Base-by-base conservation (phyloP, 1,139 yeast genomes). In the Pichiaceae sp. region DNA sequence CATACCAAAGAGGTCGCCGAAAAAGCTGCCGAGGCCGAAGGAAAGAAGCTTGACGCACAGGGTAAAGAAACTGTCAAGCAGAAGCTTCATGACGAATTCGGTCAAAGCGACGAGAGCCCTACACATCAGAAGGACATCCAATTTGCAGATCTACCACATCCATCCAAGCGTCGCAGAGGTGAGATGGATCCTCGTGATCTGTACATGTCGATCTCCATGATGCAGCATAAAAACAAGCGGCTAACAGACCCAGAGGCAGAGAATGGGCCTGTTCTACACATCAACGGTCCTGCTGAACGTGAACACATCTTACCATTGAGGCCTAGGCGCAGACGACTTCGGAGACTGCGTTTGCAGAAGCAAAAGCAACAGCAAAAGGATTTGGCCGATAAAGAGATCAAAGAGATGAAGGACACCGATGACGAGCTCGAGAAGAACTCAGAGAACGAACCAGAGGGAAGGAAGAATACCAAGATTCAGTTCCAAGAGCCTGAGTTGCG, bases 171-270 rank as follows among this genome's bases (percentile, higher is more conserved):
- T 40, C 52, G 72, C 20, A 60, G 68, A 16, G 63, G 66, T 17
- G 78, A 78, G 29, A 64, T 83, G 9, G 78, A 78, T 25, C 96
- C 96, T 1, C 75, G 82, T 36, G 96, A 87, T 52, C 80, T 87
- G 78, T 80, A 68, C 53, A 69, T 81, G 60, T 85, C 95, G 2
- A 81, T 86, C 46, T 79, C 85, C 36, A 77, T 85, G 78, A 64
- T 86, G 59, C 80, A 78, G 50, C 66, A 70, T 38, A 66, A 67
- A 36, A 70, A 70, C 28, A 53, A 57, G 17, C 45, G 51, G 11
- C 43, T 47, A 19, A 15, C 6, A 5, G 28, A 25, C 16, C 28
- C 28, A 12, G 55, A 54, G 5, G 52, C 52, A 17, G 78, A 77
- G 24, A 79, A 78, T 27, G 96, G 89, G 2, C 96, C 95, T 9